Conservation (phyloP, 2,329 filamentous ascomycete genomes). For the Emericellopsis cladophorae region DNA sequence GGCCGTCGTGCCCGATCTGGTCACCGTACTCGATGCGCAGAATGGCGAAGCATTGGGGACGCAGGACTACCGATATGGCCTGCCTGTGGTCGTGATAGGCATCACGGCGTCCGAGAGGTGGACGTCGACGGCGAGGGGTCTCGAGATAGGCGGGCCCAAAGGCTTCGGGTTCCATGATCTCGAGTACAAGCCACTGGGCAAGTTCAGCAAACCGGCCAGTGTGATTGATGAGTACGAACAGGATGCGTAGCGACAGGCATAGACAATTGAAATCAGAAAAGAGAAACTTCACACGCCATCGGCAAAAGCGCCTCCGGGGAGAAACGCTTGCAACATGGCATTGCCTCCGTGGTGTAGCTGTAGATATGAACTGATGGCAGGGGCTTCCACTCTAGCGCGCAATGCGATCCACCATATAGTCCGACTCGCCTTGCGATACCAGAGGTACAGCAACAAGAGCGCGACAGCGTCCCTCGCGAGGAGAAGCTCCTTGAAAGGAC, state of each 20-base stretch:
- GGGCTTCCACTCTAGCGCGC: slow-evolving; percentile 25
- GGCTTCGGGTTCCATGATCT: slow-evolving; percentile 34
- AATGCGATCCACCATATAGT: slow-evolving; percentile 30
- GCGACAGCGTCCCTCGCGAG: slow-evolving; percentile 20
- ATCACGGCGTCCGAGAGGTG: slow-evolving; percentile 30
- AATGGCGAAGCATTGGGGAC: slow-evolving; percentile 43
- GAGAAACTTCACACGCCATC: too few species aligned
- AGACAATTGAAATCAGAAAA: too few species aligned
- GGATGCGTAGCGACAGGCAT: background rate
- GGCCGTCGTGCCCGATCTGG: slow-evolving; percentile 43
- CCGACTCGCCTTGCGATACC: slow-evolving; percentile 25
- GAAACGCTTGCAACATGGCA: slow-evolving; percentile 10
- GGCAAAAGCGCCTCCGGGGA: too few species aligned
- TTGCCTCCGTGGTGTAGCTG: slow-evolving; percentile 13
- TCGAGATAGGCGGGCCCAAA: slow-evolving; percentile 35
- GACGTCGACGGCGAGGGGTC: slow-evolving; percentile 25
- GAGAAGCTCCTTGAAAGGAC: slow-evolving; percentile 18
- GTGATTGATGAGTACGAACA: slow-evolving; percentile 35
- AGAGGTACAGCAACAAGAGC: slow-evolving; percentile 25
- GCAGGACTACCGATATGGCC: slow-evolving; percentile 41
- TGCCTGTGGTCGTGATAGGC: slow-evolving; percentile 35
- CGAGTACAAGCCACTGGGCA: slow-evolving; percentile 32
- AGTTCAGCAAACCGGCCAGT: slow-evolving; percentile 33
- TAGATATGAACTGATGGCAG: slow-evolving; percentile 25
- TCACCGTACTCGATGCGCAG: slow-evolving; percentile 41